Percentiles rank a stretch among this genome's conserved stretches.
Conservation (phyloP, 1,139 yeast species). For the Magnusiomyces fungicola region DNA sequence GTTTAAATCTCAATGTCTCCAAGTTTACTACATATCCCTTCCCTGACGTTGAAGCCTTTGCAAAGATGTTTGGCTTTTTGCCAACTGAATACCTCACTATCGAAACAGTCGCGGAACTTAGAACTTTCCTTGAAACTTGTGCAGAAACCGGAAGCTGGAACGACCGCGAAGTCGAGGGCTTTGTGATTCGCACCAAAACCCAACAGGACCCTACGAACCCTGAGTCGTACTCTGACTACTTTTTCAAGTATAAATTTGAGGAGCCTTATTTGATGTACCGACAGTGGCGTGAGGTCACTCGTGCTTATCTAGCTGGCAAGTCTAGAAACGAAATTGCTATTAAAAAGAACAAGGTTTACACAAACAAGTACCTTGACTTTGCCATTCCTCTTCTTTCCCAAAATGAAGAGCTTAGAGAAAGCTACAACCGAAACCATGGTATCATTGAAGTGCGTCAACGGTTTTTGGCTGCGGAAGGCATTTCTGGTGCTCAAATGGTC, state of each 20-base stretch:
- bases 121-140: slow-evolving; percentile 47
- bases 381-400: slow-evolving; percentile 46
- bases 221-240: slow-evolving; percentile 41
- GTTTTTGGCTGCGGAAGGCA: slow-evolving; percentile 46
- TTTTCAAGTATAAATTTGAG: slow-evolving; percentile 91
- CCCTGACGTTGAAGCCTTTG: slow-evolving; percentile 52
- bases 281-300: slow-evolving; percentile 83
- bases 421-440: slow-evolving; percentile 55
- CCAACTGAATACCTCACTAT: slow-evolving; percentile 42
- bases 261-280: slow-evolving; percentile 91
- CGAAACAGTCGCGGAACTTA: slow-evolving; percentile 38
- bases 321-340: slow-evolving; percentile 41
- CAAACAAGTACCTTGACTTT: slow-evolving; percentile 62
- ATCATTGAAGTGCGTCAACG: slow-evolving; percentile 61
- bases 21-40: slow-evolving; percentile 60
- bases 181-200: slow-evolving; percentile 64
- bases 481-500: slow-evolving; percentile 40
- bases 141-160: slow-evolving; percentile 66
- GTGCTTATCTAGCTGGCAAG: slow-evolving; percentile 44
- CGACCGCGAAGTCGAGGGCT: slow-evolving; percentile 79
- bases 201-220: slow-evolving; percentile 3
- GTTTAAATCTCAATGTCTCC: slow-evolving; percentile 64
- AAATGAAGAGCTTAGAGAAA: slow-evolving; percentile 36
- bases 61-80: slow-evolving; percentile 64
- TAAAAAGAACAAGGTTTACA: slow-evolving; percentile 49